Evolutionary conservation across 108 stramenopile species (phyloP), one percentile per base, ranked within the genome.

Genomic region (Cylindrotheca fusiformis): DNA sequence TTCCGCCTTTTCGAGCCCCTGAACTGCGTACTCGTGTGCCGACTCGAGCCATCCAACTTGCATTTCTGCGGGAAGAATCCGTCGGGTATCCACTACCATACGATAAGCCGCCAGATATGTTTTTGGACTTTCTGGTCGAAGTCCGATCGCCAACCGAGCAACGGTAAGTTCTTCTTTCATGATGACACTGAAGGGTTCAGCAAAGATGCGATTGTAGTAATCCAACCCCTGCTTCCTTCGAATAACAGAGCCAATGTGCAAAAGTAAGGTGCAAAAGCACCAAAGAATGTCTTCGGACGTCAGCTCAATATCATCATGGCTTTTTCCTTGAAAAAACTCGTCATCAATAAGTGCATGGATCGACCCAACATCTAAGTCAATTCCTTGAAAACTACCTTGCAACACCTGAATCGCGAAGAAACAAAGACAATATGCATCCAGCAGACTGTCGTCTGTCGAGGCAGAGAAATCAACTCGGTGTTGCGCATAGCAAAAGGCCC

Each of bases 361-460:
- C 14, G 36, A 41, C 14, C 63, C 63, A 22, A 63, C 36, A 23
- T 63, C 52, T 51, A 63, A 36, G 25, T 63, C 24, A 52, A 63
- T 49, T 52, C 49, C 63, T 24, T 63, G 48, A 47, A 63, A 52
- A 49, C 49, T 52, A 14, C 63, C 63, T 52, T 63, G 44, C 24
- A 63, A 21, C 14, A 63, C 21, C 23, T 53, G 48, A 29, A 63
- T 52, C 20, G 63, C 22, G 36, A 49, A 63, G 6, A 63, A 22
- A 3, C 27, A 47, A 1, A 63, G 25, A 28, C 51, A 63, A 33
- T 63, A 63, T 22, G 63, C 63, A 52, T 63, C 63, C 19, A 63
- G 24, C 14, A 63, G 10, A 1, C 52, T 32, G 4, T 56, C 55
- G 22, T 26, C 10, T 14, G 14, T 14, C 14, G 14, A 41, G 14